Conservation (phyloP, 2,329 filamentous ascomycete genomes). For the Shiraia bambusicola region DNA sequence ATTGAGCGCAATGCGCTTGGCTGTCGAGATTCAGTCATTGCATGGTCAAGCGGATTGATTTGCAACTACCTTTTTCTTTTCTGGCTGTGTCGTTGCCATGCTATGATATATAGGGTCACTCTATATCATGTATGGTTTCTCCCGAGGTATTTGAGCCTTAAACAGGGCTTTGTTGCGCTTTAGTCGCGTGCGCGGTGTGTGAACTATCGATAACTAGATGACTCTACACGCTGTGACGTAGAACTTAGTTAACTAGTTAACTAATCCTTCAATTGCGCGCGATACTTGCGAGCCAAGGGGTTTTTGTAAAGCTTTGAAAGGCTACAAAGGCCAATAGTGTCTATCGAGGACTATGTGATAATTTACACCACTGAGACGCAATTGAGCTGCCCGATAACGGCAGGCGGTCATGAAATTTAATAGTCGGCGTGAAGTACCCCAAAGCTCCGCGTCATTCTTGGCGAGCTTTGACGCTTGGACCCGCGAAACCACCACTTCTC, state of each 20-base stretch:
- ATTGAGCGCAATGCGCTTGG: constrained; percentile 86
- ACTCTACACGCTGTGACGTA: constrained; percentile 16
- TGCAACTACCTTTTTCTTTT: constrained; percentile 39
- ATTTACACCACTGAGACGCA: no score
- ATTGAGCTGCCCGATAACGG: no score
- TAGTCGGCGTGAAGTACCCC: neutral
- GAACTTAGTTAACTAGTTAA: neutral
- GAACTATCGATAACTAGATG: neutral
- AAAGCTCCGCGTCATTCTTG: neutral
- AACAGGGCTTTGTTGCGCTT: constrained; percentile 1
- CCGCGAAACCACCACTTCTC: no score
- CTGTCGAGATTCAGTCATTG: constrained; percentile 36
- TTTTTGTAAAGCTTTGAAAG: neutral
- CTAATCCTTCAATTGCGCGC: neutral
- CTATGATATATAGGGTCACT: neutral
- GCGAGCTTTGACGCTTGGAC: neutral
- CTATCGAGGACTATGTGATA: no score
- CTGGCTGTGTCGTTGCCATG: constrained; percentile 32
- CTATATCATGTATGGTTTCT: constrained; percentile 5
- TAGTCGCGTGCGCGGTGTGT: constrained; percentile 6
- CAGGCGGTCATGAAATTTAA: neutral
- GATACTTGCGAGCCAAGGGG: neutral
- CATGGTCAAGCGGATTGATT: neutral
- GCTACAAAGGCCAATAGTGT: no score
- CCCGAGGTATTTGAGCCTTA: neutral